Percentiles rank a stretch among this genome's conserved stretches.
Evolutionary conservation across 2,329 filamentous ascomycete species (phyloP).

Genomic region (Incumbomyces delicatus): DNA sequence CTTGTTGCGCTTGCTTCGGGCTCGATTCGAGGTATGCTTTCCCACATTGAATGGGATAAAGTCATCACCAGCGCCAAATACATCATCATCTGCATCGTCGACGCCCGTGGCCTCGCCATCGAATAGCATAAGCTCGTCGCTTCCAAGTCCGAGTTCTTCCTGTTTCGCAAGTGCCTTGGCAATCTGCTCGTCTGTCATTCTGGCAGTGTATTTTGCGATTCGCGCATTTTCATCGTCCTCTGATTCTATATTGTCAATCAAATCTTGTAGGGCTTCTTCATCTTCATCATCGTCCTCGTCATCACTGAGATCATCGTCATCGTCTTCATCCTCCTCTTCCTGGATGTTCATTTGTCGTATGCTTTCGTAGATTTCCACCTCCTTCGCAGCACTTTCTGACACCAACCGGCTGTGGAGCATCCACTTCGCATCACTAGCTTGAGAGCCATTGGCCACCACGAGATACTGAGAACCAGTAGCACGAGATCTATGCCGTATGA

Average conservation of each 20-base stretch:
- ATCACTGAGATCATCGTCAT: constrained; percentile 20
- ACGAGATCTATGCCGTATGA: constrained; percentile 38
- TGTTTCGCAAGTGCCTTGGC: constrained; percentile 53
- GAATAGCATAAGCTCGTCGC: constrained; percentile 50
- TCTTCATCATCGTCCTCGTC: constrained; percentile 27
- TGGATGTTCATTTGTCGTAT: constrained; percentile 22
- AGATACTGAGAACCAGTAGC: constrained; percentile 41
- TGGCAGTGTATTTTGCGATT: constrained; percentile 26
- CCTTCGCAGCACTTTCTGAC: constrained; percentile 21
- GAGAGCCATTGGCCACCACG: constrained; percentile 37
- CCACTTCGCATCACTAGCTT: constrained; percentile 42
- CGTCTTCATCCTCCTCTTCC: constrained; percentile 18
- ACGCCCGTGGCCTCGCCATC: constrained; percentile 33
- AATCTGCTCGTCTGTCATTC: constrained; percentile 51
- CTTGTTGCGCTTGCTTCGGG: constrained; percentile 19
- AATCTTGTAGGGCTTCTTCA: constrained; percentile 24
- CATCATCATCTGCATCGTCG: constrained; percentile 21
- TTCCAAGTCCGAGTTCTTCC: constrained; percentile 53
- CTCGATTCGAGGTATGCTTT: constrained; percentile 18
- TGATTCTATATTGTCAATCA: constrained; percentile 31
- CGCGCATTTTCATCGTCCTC: constrained; percentile 30
- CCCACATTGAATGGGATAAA: constrained; percentile 18
- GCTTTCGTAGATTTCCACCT: constrained; percentile 27
- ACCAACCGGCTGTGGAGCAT: constrained; percentile 29
- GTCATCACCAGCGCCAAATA: constrained; percentile 13